Conservation (phyloP, 495 filamentous ascomycete genomes). For the Talaromyces nanjingensis region DNA sequence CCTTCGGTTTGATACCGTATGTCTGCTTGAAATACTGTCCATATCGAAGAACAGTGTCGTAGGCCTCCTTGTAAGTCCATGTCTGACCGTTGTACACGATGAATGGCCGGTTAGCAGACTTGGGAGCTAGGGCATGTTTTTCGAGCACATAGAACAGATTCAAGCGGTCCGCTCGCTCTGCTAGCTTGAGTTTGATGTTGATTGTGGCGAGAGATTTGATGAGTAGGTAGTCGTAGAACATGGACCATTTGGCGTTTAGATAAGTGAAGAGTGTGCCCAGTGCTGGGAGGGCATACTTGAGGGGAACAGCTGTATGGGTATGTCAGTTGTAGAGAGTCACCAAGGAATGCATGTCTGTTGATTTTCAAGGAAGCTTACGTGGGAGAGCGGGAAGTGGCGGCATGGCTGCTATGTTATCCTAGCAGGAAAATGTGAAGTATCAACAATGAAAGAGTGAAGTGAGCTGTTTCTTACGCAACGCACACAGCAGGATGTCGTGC, state of each 20-base stretch:
- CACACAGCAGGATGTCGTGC: constrained; percentile 1
- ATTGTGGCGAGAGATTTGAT: constrained; percentile 43
- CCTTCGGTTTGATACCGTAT: constrained; percentile 62
- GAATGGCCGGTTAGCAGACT: constrained; percentile 50
- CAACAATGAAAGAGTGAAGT: background rate
- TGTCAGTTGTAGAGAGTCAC: too few relatives aligned
- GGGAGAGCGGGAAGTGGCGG: constrained; percentile 12
- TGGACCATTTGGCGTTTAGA: constrained; percentile 63
- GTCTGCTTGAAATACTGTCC: constrained; percentile 72
- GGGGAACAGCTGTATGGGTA: constrained; percentile 25
- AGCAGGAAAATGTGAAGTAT: background rate
- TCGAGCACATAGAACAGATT: constrained; percentile 83
- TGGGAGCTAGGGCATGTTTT: constrained; percentile 49
- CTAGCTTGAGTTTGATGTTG: constrained; percentile 28
- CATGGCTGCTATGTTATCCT: background rate
- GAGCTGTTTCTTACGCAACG: background rate
- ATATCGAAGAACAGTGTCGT: constrained; percentile 68
- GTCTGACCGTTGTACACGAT: constrained; percentile 67
- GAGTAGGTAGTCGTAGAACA: constrained; percentile 59
- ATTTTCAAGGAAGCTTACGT: constrained; percentile 9
- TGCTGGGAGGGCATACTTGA: constrained; percentile 54
- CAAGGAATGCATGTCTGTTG: background rate
- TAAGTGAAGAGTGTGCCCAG: constrained; percentile 68
- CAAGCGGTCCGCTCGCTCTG: constrained; percentile 49
- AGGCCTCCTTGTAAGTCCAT: constrained; percentile 79